Base-by-base conservation (phyloP, 495 filamentous ascomycete species). In the Hyaloscypha hepaticicola region DNA sequence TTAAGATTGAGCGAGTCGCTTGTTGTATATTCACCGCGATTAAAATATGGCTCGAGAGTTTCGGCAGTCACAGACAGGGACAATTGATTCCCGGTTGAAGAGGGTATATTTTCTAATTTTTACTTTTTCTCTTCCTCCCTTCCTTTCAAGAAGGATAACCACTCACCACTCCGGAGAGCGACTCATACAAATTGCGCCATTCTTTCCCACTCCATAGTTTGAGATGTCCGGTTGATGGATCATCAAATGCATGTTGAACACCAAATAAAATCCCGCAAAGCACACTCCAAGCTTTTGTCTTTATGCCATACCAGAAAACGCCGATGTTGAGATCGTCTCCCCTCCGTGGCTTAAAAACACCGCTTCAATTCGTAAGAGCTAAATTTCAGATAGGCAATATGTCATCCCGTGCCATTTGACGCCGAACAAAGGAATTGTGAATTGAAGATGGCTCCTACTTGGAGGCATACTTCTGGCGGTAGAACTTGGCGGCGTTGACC, bases 401-500 rank as follows among this genome's bases (percentile, higher is more conserved):
- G 56, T 63, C 66, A 67, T 34, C 16, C 62, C 51, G 22, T 60
- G 57, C 58, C 48, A 26, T 60, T 9, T 27, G 55, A 61, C 63
- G 38, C 24, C 14, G 27, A 61, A 52, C 60, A 67, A 67, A 67
- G 48, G 64, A 67, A 70, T 56, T 38, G 57, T 52, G 26, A 22
- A 63, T 31, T 41, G 41, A 53, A 61, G 22, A 63, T 27, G 22
- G 26, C 31, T 27, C 62, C 65, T 68, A 61, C 59, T 74, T 78
- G 73, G 88, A 82, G 70, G 82, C 71, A 78, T 96, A 88, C 87
- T 98, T 89, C 76, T 87, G 77, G 75, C 95, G 95, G 92, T 87
- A 97, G 86, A 79, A 89, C 87, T 97, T 97, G 80, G 95, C 92
- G 38, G 96, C 95, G 74, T 90, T 88, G 78, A 98, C 91, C 91